phyloP scores from a whole-genome alignment of 2,329 filamentous ascomycete species.

The Trichophyton schoenleinii region DNA sequence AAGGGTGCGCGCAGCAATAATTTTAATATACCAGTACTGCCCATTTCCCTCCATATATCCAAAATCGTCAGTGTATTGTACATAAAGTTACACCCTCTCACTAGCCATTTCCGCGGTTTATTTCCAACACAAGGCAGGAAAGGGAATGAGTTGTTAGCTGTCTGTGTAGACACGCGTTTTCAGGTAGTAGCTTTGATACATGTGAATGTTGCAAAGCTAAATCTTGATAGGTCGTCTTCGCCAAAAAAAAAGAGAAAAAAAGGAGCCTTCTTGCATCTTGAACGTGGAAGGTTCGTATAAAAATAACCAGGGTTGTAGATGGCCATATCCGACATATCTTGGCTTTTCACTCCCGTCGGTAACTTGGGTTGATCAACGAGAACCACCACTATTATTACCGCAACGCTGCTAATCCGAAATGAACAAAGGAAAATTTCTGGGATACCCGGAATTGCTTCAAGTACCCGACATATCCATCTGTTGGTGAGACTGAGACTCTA shows the following conservation, averaged over 20 bases:
- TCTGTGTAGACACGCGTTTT: neutral
- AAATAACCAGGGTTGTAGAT: too few relatives aligned
- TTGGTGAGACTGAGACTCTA: constrained; percentile 19
- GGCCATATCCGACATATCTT: too few relatives aligned
- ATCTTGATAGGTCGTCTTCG: too few relatives aligned
- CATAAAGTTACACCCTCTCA: neutral
- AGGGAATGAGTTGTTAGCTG: neutral
- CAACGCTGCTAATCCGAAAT: neutral
- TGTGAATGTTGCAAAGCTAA: too few relatives aligned
- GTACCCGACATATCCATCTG: constrained; percentile 31
- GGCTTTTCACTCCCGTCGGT: too few relatives aligned
- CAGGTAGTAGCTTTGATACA: too few relatives aligned
- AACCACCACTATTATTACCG: neutral
- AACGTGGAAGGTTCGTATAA: too few relatives aligned
- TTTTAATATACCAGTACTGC: neutral
- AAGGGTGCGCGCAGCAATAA: constrained; percentile 53
- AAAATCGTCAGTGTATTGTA: neutral
- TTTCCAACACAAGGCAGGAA: neutral
- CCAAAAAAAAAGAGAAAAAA: too few relatives aligned
- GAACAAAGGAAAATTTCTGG: neutral
- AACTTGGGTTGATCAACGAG: too few relatives aligned
- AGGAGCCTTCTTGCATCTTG: too few relatives aligned
- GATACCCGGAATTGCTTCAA: neutral
- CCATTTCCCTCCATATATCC: neutral
- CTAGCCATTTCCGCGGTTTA: neutral